phyloP scores from a whole-genome alignment of 2,329 filamentous ascomycete species.

The Cordyceps pruinosa region DNA sequence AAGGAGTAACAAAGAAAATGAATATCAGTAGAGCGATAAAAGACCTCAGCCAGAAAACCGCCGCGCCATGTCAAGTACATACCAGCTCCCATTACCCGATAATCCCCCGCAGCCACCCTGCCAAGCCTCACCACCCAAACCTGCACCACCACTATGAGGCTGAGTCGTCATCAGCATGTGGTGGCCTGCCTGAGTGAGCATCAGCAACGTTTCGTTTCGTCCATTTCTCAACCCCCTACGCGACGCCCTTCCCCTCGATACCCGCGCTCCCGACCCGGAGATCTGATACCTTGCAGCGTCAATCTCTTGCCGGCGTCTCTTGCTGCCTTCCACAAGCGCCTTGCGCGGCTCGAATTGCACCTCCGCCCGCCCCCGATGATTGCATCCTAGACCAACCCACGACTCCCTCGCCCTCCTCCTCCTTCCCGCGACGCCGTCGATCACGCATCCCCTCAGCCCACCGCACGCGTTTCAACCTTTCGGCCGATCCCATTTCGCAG shows the following conservation, averaged over 20 bases:
- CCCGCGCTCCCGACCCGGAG: too few relatives aligned
- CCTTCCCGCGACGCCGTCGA: constrained; percentile 2
- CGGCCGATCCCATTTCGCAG: background rate
- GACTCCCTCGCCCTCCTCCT: background rate
- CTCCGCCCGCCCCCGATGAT: background rate
- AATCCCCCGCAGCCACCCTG: constrained; percentile 11
- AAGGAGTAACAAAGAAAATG: too few relatives aligned
- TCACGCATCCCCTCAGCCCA: background rate
- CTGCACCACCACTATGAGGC: constrained; percentile 2
- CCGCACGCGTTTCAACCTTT: constrained; percentile 4
- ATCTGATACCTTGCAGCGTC: background rate
- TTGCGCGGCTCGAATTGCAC: background rate
- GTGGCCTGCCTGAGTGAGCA: background rate
- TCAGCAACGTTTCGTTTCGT: background rate
- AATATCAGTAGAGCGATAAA: too few relatives aligned
- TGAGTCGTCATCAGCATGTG: constrained; percentile 10
- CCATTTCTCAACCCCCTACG: background rate
- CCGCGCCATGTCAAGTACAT: too few relatives aligned
- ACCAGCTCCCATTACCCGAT: constrained; percentile 7
- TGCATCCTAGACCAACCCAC: background rate
- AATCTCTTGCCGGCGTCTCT: background rate
- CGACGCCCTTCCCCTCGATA: background rate
- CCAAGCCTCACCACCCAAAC: background rate
- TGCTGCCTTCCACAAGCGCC: background rate
- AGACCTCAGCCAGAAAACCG: too few relatives aligned